A percentile compares a stretch with the other conserved stretches of the same genome.
Conservation (phyloP, 805 yeast species). For the Myxozyma lipomycoides region DNA sequence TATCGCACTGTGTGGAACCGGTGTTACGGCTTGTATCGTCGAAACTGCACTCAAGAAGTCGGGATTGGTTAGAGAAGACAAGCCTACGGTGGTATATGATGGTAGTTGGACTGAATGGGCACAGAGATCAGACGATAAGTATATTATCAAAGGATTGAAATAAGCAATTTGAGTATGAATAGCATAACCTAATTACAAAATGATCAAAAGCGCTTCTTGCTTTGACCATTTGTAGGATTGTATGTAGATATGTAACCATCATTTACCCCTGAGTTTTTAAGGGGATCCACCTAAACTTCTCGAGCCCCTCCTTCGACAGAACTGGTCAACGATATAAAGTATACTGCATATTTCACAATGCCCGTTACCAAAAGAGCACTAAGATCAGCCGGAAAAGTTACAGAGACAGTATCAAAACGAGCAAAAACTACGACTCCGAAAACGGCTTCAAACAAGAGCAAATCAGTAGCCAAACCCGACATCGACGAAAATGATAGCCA, state of each 20-base stretch:
- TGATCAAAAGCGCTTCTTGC: too few species aligned
- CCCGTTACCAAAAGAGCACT: too few species aligned
- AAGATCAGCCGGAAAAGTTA: too few species aligned
- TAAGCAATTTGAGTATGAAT: neutral
- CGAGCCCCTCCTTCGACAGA: too few species aligned
- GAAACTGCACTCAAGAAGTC: slow-evolving; percentile 66
- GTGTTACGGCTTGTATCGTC: slow-evolving; percentile 88
- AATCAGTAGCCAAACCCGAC: neutral
- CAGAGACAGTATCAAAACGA: too few species aligned
- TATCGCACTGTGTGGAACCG: slow-evolving; percentile 91
- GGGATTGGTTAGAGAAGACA: slow-evolving; percentile 39
- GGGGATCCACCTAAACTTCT: too few species aligned
- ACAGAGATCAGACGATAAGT: slow-evolving; percentile 48
- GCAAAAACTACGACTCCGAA: neutral
- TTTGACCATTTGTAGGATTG: too few species aligned
- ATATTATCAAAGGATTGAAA: neutral
- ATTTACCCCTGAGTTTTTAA: too few species aligned
- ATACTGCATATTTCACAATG: too few species aligned
- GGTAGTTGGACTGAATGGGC: slow-evolving; percentile 74
- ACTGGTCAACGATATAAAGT: too few species aligned
- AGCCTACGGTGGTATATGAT: slow-evolving; percentile 61
- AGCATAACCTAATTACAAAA: too few species aligned
- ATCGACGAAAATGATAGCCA: neutral
- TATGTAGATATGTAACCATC: too few species aligned
- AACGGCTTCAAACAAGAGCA: neutral